Conservation (phyloP, 805 yeast genomes). For the Scheffersomyces ergatensis region DNA sequence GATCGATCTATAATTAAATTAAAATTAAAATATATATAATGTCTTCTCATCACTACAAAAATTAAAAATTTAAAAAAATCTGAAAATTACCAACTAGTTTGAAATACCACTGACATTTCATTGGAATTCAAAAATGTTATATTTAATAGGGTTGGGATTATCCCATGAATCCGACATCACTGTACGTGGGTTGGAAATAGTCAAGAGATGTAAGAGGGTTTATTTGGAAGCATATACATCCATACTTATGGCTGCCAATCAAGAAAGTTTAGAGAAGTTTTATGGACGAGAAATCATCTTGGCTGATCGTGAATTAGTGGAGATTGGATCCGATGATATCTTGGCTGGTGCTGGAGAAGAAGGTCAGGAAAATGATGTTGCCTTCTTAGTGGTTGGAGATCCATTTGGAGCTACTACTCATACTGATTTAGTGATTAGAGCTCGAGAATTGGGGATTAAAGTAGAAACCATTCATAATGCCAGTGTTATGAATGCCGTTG, state of each 20-base stretch:
- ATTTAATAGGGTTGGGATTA: conserved; percentile 87
- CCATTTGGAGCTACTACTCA: conserved; percentile 98
- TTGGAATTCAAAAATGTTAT: conserved; percentile 59
- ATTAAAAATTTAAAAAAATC: no score
- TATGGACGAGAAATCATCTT: conserved; percentile 82
- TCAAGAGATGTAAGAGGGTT: conserved; percentile 82
- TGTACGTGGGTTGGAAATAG: conserved; percentile 87
- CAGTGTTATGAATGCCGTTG: conserved; percentile 96
- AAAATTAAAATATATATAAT: no score
- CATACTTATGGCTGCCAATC: conserved; percentile 88
- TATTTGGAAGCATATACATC: conserved; percentile 95
- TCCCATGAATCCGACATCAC: conserved; percentile 89
- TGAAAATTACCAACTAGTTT: no score
- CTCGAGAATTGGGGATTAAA: conserved; percentile 75
- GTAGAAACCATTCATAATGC: conserved; percentile 92
- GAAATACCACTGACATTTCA: no score
- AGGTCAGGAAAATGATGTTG: conserved; percentile 81
- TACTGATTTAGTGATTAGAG: conserved; percentile 89
- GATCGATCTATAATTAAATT: no score
- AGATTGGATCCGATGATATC: conserved; percentile 81
- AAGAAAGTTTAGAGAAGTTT: conserved; percentile 69
- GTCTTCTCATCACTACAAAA: no score
- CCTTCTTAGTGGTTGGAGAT: conserved; percentile 95
- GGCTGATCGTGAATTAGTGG: conserved; percentile 95
- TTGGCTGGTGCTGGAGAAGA: conserved; percentile 72